Base-by-base conservation (phyloP, 2,329 filamentous ascomycete species). In the Diplodia mutila region DNA sequence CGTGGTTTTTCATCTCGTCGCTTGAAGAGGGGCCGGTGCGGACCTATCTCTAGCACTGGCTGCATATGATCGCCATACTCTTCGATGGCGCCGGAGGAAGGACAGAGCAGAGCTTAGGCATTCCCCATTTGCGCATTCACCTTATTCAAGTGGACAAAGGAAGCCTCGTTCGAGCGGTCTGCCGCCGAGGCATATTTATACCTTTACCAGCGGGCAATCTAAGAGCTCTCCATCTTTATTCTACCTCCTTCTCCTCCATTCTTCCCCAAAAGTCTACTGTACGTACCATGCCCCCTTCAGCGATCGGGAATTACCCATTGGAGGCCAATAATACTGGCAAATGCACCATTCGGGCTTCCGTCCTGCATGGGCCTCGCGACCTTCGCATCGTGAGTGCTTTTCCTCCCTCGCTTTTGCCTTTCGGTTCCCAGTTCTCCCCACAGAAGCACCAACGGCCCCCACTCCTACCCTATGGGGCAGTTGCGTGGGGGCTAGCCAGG, bases 321-420 rank as follows among this genome's bases (percentile, higher is more conserved):
- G 75, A 76, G 71, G 71, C 74, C 12, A 75, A 76, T 72, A 75
- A 80, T 71, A 77, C 76, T 71, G 72, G 73, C 66, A 80, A 80
- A 72, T 70, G 73, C 25, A 72, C 73, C 65, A 74, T 80, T 52
- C 76, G 77, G 74, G 79, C 79, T 70, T 80, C 77, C 61, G 78
- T 80, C 70, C 72, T 80, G 72, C 74, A 79, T 77, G 79, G 78
- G 73, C 77, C 78, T 75, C 79, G 76, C 72, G 77, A 80, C 71
- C 77, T 80, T 72, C 77, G 77, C 72, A 74, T 80, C 69, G 79
- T 80, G 78, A 72, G 78, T 71, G 71, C 48, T 55, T 48, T 55
- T 37, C 34, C 29, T 52, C 46, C 21, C 54, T 61, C 34, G 53
- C 18, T 18, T 52, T 54, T 8, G 18, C 23, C 29, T 73, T 73